Percentiles rank a stretch among this genome's conserved stretches.
Conservation (phyloP, 1,284 basidiomycete species). For the Vanrija pseudolonga region DNA sequence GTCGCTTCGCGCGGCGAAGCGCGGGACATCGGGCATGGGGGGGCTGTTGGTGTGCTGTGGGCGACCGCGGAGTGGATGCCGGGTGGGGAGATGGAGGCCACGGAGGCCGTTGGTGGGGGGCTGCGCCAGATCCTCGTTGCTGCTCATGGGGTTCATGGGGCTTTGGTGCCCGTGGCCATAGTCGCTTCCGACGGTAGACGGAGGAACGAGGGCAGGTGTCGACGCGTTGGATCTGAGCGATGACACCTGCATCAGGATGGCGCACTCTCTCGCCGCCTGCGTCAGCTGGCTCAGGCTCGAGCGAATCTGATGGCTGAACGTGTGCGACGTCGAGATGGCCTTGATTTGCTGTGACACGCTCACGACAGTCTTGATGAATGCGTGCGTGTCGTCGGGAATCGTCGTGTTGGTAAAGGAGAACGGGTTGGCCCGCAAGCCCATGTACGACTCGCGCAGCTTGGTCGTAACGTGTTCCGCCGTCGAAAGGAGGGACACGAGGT, state of each 20-base stretch:
- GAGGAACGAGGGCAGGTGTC: constrained; percentile 12
- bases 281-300: constrained; percentile 46
- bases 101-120: neutral
- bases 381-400: constrained; percentile 37
- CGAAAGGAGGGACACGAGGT: constrained; percentile 41
- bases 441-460: constrained; percentile 33
- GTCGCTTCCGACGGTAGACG: too few relatives aligned
- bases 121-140: constrained; percentile 7
- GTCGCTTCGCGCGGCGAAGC: too few relatives aligned
- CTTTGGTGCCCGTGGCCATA: too few relatives aligned
- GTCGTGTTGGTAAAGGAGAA: constrained; percentile 23
- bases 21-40: too few relatives aligned
- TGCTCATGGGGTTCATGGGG: neutral
- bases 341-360: constrained; percentile 50
- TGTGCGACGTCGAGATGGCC: constrained; percentile 43
- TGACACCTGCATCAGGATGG: constrained; percentile 49
- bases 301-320: constrained; percentile 35
- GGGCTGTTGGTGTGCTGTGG: too few relatives aligned
- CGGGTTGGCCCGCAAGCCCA: constrained; percentile 42
- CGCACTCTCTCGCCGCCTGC: constrained; percentile 51
- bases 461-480: constrained; percentile 42
- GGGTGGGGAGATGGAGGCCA: constrained; percentile 5
- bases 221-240: constrained; percentile 33
- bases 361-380: constrained; percentile 50
- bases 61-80: constrained; percentile 1